Evolutionary conservation across 306 rosid species (phyloP).

Genomic region (Quercus suber): DNA sequence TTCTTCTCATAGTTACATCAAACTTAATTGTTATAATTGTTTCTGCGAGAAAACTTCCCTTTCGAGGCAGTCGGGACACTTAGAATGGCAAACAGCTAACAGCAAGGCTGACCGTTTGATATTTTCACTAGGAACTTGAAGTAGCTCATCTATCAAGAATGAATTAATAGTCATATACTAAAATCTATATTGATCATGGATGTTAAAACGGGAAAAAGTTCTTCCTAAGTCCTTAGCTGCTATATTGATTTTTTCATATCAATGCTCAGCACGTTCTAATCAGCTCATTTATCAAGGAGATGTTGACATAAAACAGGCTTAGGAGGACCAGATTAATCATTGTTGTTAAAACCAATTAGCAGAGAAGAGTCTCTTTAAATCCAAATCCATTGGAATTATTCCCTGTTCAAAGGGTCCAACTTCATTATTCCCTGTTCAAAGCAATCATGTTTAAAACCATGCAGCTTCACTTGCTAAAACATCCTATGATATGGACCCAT

Average conservation of each 20-base stretch:
- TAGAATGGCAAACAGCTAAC: constrained; percentile 10
- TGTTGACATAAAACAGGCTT: not conserved
- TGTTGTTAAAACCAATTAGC: not conserved
- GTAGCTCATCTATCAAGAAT: constrained; percentile 15
- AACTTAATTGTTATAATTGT: not conserved
- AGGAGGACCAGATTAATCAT: not conserved
- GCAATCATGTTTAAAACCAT: not conserved
- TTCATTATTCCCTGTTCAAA: constrained; percentile 16
- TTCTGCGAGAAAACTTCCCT: not conserved
- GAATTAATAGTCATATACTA: not conserved
- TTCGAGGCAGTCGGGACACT: not conserved
- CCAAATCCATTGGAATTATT: no score
- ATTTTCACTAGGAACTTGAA: constrained; percentile 23
- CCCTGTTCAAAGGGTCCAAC: no score
- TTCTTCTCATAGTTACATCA: not conserved
- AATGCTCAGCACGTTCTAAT: not conserved
- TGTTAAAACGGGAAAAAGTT: not conserved
- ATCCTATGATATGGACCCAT: not conserved
- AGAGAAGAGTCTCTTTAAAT: not conserved
- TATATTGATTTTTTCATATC: not conserved
- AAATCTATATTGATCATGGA: not conserved
- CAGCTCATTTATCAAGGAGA: not conserved
- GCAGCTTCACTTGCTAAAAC: not conserved
- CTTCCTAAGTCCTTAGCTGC: not conserved
- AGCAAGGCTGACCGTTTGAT: not conserved